A percentile compares a stretch with the other conserved stretches of the same genome.
These are phyloP conservation scores for Loxodes magnus DNA, from an alignment of 73 alveolate genomes.

Conservation along the genomic window DNA sequence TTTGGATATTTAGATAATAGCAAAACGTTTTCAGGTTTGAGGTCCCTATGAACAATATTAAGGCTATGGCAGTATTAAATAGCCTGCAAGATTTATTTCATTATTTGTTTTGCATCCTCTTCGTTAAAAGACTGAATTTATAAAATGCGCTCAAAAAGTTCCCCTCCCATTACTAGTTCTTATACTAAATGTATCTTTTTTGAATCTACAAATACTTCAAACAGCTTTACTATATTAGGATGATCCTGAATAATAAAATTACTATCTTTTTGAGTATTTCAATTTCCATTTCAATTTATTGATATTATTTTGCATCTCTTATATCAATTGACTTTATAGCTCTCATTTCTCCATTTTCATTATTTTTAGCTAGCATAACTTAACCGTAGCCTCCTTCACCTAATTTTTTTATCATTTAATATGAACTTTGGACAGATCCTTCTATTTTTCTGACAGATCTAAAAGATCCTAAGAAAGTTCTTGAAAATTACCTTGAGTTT, in stretches of 20 bases:
- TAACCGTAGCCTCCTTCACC: no score
- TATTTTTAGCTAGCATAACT: no score
- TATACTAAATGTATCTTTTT: slow-evolving; percentile 20
- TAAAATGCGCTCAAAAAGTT: slow-evolving; percentile 27
- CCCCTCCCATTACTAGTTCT: slow-evolving; percentile 47
- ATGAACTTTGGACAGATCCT: no score
- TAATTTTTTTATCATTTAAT: no score
- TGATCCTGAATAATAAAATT: slow-evolving; percentile 15
- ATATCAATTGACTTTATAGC: no score
- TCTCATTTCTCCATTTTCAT: no score
- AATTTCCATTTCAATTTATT: slow-evolving; percentile 13
- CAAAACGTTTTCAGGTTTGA: slow-evolving; percentile 72
- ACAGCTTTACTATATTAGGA: slow-evolving; percentile 40
- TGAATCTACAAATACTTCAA: slow-evolving; percentile 36
- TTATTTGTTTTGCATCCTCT: slow-evolving; percentile 44
- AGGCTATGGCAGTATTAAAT: slow-evolving; percentile 55
- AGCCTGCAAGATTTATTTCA: slow-evolving; percentile 60
- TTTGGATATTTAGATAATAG: slow-evolving; percentile 4
- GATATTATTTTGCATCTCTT: slow-evolving; percentile 7
- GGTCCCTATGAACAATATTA: slow-evolving; percentile 64
- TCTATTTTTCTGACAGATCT: no score
- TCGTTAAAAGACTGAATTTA: slow-evolving; percentile 22
- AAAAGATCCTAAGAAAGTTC: no score
- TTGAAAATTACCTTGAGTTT: no score
- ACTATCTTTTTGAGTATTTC: slow-evolving; percentile 13